Conservation (phyloP, 345 rosid species). For the Mallotus nudiflorus region DNA sequence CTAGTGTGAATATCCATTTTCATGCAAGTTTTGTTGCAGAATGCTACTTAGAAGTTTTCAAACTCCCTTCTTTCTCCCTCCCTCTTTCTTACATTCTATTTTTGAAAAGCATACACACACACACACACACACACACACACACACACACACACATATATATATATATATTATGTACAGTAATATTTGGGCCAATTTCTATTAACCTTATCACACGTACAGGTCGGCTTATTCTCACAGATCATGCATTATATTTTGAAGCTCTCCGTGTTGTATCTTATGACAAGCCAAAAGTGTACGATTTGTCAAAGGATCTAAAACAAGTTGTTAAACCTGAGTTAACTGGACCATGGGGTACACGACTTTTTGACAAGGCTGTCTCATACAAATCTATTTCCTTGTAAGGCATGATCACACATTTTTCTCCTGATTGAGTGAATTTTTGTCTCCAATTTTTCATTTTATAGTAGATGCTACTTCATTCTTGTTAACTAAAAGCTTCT, state of each 20-base stretch:
- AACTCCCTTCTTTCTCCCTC: too few relatives aligned
- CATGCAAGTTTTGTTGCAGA: background rate
- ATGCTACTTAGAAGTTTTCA: background rate
- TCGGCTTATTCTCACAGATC: conserved; percentile 84
- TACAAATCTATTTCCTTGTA: conserved; percentile 89
- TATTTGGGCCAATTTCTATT: conserved; percentile 23
- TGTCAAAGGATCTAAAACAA: conserved; percentile 85
- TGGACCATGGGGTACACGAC: conserved; percentile 99
- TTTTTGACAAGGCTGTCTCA: conserved; percentile 90
- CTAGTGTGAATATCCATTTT: background rate
- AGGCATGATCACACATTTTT: conserved; percentile 36
- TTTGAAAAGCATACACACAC: background rate
- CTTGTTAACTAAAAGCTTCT: background rate
- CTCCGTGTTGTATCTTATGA: conserved; percentile 85
- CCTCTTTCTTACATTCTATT: background rate
- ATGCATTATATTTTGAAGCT: conserved; percentile 89
- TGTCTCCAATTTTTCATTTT: background rate
- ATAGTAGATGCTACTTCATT: conserved; percentile 5
- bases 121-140: background rate
- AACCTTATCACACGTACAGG: conserved; percentile 45
- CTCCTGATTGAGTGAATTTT: conserved; percentile 19
- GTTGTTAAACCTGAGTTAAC: conserved; percentile 84
- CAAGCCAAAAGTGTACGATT: conserved; percentile 82
- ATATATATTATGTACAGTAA: background rate
- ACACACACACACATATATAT: too few relatives aligned